Base-by-base conservation (phyloP, 257 asterid genomes). In the Anisodus tanguticus region DNA sequence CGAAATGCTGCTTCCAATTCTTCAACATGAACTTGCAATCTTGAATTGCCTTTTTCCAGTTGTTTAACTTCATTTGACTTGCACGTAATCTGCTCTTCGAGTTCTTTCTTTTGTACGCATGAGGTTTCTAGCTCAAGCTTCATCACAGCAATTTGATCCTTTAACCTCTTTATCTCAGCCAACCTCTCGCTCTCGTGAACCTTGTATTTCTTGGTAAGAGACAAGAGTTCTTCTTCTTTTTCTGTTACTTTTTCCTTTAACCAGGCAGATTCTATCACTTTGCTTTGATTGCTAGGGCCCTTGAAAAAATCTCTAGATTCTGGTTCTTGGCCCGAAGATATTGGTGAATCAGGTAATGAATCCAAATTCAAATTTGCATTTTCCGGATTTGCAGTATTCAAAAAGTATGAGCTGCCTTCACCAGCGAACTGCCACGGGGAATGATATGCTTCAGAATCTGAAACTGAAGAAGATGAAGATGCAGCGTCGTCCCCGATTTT, bases 401-500 rank as follows among this genome's bases (percentile, higher is more conserved):
- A 54, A 43, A 80, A 85, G 3, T 64, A 78, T 12, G 85, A 81
- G 53, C 82, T 79, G 55, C 62, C 53, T 67, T 77, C 82, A 1
- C 64, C 64, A 62, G 85, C 85, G 63, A 70, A 67, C 80, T 84
- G 94, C 80, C 85, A 86, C 0, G 94, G 92, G 6, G 97, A 87
- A 71, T 87, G 88, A 76, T 83, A 91, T 9, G 92, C 83, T 62
- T 92, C 93, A 13, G 91, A 79, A 80, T 89, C 97, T 0, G 90
- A 86, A 45, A 63, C n/a, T 9, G 88, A 86, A 41, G 90, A 87
- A 45, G 82, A 78, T 49, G 95, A 87, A 26, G 82, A 81, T 45
- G 92, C 88, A 79, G 83, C 86, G 3, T 85, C 90, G 13, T 80
- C 92, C 15, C 67, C 82, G 1, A 76, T 81, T 77, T 31, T 77